Evolutionary conservation across 2,329 filamentous ascomycete species (phyloP).

Genomic region (Aureobasidium lini): DNA sequence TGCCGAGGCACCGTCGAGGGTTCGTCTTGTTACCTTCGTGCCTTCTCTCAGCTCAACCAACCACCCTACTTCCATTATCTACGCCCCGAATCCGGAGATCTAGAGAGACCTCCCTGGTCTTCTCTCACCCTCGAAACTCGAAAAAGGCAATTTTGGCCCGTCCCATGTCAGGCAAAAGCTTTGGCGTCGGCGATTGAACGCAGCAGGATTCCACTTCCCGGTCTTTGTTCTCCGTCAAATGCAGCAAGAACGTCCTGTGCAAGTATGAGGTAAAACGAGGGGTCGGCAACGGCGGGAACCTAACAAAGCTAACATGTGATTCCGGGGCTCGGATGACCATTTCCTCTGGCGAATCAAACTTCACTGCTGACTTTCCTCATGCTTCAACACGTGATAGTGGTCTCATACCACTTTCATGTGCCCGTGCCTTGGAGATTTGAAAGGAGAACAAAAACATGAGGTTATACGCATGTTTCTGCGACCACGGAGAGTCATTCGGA

Average conservation of each 20-base stretch:
- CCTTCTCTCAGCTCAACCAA: background rate
- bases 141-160: background rate
- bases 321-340: background rate
- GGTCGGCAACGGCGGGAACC: background rate
- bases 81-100: too few relatives aligned
- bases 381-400: constrained; percentile 8
- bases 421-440: background rate
- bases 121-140: too few relatives aligned
- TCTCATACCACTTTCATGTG: constrained; percentile 7
- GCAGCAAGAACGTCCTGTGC: background rate
- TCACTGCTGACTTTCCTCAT: background rate
- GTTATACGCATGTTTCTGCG: background rate
- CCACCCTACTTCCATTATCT: background rate
- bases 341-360: background rate
- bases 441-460: background rate
- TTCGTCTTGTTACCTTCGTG: background rate
- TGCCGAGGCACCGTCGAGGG: constrained; percentile 5
- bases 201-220: background rate
- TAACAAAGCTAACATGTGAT: constrained; percentile 3
- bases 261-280: background rate
- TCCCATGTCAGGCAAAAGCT: background rate
- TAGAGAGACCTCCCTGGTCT: too few relatives aligned
- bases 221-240: background rate
- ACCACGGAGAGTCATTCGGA: background rate
- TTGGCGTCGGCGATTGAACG: background rate